Evolutionary conservation across 2,329 filamentous ascomycete genomes (phyloP), one percentile per base, ranked within the genome.

Genomic region (Aspergillus arachidicola): DNA sequence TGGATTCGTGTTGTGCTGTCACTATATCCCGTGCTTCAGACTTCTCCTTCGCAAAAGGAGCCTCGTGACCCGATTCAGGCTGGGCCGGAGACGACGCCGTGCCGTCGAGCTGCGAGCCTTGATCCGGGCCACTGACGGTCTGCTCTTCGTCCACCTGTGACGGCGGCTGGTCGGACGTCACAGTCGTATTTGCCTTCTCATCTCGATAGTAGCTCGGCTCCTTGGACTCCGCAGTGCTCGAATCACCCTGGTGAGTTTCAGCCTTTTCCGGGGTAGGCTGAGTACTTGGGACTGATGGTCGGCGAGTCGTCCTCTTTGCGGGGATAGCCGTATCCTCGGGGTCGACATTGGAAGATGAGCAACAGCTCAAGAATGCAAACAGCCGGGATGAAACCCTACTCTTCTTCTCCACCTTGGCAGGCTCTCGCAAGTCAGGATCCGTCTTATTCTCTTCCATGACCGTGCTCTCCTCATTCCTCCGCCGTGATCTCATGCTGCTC

Each of bases 401-500:
- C 69, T 81, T 83, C 64, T 72, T 73, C 59, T 79, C 78, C 23
- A 73, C 53, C 65, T 77, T 81, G 36, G 74, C 54, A 65, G 72
- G 62, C 26, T 71, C 72, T 51, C 71, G 72, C 62, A 71, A 66
- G 46, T 78, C 75, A 23, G 77, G 71, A 19, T 62, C 68, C n/a
- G 72, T 67, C 56, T 77, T 78, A 23, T 76, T 67, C 64, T 75
- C 71, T 58, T 75, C 73, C 59, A 66, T 71, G 60, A 71, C 75
- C 48, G 73, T 68, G 53, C 71, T 68, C 57, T 76, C 72, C 60
- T 76, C 74, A 43, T 76, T 76, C 61, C 75, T 66, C 61, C 75
- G 75, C 67, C 76, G 79, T 61, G 78, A 78, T 62, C 75, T 72
- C 65, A 75, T 75, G 65, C 78, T 88, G 79, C 88, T 91, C 69